A percentile compares a stretch with the other conserved stretches of the same genome.
Evolutionary conservation across 1,139 yeast species (phyloP).

Genomic region (Taphrina wiesneri): DNA sequence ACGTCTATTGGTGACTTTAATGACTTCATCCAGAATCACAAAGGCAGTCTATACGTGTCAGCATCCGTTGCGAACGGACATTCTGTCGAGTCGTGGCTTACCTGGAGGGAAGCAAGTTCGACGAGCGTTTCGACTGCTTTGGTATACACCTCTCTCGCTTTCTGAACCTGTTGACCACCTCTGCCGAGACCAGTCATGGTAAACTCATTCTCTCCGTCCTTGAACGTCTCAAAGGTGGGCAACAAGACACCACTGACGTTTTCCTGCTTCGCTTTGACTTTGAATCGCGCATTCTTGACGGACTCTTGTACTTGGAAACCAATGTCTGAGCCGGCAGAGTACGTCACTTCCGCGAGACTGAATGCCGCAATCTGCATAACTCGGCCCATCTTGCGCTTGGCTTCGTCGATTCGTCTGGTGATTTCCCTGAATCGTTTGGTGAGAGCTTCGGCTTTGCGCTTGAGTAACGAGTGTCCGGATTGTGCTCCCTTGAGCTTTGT

Average conservation of each 20-base stretch:
- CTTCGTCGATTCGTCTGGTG: slow-evolving; percentile 89
- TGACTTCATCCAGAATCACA: slow-evolving; percentile 93
- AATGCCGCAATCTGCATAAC: slow-evolving; percentile 99
- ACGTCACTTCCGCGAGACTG: slow-evolving; percentile 93
- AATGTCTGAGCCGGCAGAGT: slow-evolving; percentile 94
- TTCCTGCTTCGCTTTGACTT: slow-evolving; percentile 88
- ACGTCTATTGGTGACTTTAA: slow-evolving; percentile 95
- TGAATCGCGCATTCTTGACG: slow-evolving; percentile 81
- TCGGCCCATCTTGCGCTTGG: slow-evolving; percentile 95
- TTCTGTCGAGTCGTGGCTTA: neutral
- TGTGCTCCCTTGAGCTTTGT: slow-evolving; percentile 94
- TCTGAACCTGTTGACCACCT: slow-evolving; percentile 98
- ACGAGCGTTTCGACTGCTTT: slow-evolving; percentile 95
- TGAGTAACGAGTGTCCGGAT: slow-evolving; percentile 89
- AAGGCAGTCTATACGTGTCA: slow-evolving; percentile 93
- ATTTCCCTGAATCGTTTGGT: slow-evolving; percentile 95
- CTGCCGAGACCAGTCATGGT: slow-evolving; percentile 95
- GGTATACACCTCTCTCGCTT: slow-evolving; percentile 88
- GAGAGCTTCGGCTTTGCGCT: slow-evolving; percentile 94
- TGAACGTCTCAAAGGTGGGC: slow-evolving; percentile 81
- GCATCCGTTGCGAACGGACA: no score
- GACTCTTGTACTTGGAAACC: slow-evolving; percentile 94
- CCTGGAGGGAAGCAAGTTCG: slow-evolving; percentile 78
- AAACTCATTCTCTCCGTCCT: slow-evolving; percentile 77
- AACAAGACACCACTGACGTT: slow-evolving; percentile 93